Evolutionary conservation across 495 filamentous ascomycete genomes (phyloP), one percentile per base, ranked within the genome.

Genomic region (Podospora pseudocomata): DNA sequence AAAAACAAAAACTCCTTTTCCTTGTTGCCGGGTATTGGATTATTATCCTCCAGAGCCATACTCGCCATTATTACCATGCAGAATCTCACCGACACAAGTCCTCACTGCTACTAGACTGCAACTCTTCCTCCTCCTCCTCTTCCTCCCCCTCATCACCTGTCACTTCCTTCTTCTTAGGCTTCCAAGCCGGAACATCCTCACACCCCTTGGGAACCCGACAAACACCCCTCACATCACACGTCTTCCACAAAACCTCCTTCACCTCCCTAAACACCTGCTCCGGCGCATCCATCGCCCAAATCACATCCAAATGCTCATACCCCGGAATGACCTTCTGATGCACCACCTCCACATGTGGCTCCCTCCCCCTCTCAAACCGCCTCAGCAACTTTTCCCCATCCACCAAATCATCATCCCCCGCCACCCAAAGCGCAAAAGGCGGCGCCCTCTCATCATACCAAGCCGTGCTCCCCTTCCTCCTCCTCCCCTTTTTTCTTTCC

Each of bases 241-340:
- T 87, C 75, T 86, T 88, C 94, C 94, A 97, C 55, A 99, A 74
- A 30, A 96, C 89, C 74, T 95, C 89, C 34, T 86, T 83, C 0
- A 99, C 82, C 79, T 97, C 95, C 67, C 81, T 85, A 4, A 92
- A 94, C 5, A 97, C 91, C 77, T 94, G 86, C 63, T 96, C 91
- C 23, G 92, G 86, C 0, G 87, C 85, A 76, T 97, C 93, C 81
- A 99, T 92, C 0, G 94, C 94, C 94, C 94, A 99, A 28, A 99
- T 85, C 4, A 97, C 93, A 80, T 99, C 94, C 28, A 99, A 83
- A 76, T 99, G 94, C 79, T 97, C 94, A 77, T 97, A 97, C 64
- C 91, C 94, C 2, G 93, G 87, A 30, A 99, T 91, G 26, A 96
- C 80, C 76, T 92, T 94, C 23, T 83, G 82, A 77, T 97, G 91